phyloP scores from a whole-genome alignment of 257 asterid species.

The Solanum chiquidenum region DNA sequence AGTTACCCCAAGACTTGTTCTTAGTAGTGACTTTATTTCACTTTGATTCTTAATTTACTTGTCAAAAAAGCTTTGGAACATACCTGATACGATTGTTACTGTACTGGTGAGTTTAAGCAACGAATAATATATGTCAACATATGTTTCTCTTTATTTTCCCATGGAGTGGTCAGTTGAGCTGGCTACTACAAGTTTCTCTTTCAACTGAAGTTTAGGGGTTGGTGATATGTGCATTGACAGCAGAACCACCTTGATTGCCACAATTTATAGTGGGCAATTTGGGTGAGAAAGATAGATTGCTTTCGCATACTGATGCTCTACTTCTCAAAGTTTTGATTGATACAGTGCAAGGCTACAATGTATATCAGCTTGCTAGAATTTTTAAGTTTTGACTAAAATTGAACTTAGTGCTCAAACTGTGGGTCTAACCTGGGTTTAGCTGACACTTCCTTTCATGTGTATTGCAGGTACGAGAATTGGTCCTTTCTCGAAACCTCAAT shows the following conservation, averaged over 20 bases:
- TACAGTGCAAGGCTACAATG: neutral
- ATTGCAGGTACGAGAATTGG: conserved; percentile 75
- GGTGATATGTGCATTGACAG: neutral
- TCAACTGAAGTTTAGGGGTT: neutral
- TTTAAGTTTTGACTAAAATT: neutral
- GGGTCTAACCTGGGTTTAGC: neutral
- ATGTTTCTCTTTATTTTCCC: neutral
- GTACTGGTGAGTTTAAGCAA: neutral
- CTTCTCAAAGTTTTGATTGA: neutral
- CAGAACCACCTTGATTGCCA: neutral
- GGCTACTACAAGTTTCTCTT: neutral
- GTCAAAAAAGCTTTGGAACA: neutral
- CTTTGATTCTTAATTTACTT: neutral
- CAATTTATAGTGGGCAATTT: neutral
- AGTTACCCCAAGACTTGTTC: neutral
- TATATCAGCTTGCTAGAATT: neutral
- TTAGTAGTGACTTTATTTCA: neutral
- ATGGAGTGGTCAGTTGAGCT: neutral
- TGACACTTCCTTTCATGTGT: neutral
- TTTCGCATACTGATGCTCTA: neutral
- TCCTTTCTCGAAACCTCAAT: conserved; percentile 68
- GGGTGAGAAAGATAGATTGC: neutral
- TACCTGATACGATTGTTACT: neutral
- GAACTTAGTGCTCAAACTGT: neutral
- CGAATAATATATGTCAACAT: neutral